Evolutionary conservation across 805 yeast species (phyloP).

Genomic region (Kluyveromyces lactis): DNA sequence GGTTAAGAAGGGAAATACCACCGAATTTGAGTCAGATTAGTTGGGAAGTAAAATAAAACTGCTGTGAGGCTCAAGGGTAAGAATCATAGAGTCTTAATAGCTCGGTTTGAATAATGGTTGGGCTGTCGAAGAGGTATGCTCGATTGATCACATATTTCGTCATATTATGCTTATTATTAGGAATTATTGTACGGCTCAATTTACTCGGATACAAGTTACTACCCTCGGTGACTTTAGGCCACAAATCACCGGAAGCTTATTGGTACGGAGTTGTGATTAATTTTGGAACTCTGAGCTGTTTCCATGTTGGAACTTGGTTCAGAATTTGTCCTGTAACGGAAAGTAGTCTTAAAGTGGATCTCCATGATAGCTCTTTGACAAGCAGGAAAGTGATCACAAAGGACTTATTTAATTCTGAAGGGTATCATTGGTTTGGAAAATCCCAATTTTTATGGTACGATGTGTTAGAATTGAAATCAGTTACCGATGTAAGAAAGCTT

Average conservation of each 20-base stretch:
- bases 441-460: slow-evolving; percentile 20
- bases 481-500: background rate
- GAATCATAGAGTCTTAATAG: background rate
- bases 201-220: background rate
- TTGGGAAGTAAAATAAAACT: too few relatives aligned
- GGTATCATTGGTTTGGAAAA: slow-evolving; percentile 16
- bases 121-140: background rate
- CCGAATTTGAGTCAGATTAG: too few relatives aligned
- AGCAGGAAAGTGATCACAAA: slow-evolving; percentile 12
- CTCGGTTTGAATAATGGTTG: slow-evolving; percentile 4
- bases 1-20: too few relatives aligned
- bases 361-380: background rate
- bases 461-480: slow-evolving; percentile 2
- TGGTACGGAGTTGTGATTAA: slow-evolving; percentile 9
- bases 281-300: slow-evolving; percentile 15
- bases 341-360: background rate
- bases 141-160: background rate
- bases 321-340: slow-evolving; percentile 5
- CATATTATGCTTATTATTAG: background rate
- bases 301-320: slow-evolving; percentile 13
- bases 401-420: slow-evolving; percentile 16
- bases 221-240: background rate
- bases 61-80: too few relatives aligned
- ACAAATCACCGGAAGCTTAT: background rate
- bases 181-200: background rate